phyloP scores from a whole-genome alignment of 257 asterid genomes.

The Petrea volubilis region DNA sequence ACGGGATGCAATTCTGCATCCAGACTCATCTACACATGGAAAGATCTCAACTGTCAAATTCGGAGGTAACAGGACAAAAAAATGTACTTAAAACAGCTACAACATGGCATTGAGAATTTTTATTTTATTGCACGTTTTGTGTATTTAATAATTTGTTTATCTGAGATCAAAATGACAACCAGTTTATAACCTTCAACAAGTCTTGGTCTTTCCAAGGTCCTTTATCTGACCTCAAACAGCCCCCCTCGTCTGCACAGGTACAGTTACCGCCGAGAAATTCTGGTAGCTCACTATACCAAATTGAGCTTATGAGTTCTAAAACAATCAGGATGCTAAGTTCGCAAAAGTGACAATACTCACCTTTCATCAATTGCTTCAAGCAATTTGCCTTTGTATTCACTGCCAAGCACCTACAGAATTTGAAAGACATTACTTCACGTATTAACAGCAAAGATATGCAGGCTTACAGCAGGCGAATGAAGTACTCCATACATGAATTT shows the following conservation, averaged over 20 bases:
- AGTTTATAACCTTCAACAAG: slow-evolving; percentile 31
- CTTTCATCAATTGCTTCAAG: slow-evolving; percentile 54
- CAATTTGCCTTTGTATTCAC: slow-evolving; percentile 40
- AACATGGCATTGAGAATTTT: too few relatives aligned
- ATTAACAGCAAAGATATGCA: background rate
- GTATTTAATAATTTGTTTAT: too few relatives aligned
- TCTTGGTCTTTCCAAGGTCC: slow-evolving; percentile 57
- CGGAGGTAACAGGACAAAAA: background rate
- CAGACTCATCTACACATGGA: slow-evolving; percentile 24
- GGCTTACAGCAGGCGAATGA: background rate
- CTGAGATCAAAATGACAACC: too few relatives aligned
- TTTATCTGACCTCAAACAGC: slow-evolving; percentile 48
- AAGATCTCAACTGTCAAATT: slow-evolving; percentile 7
- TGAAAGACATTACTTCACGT: background rate
- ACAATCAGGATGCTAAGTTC: background rate
- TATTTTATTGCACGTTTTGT: too few relatives aligned
- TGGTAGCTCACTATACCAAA: slow-evolving; percentile 48
- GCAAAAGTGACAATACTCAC: slow-evolving; percentile 28
- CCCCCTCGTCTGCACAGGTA: slow-evolving; percentile 40
- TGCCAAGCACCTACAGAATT: slow-evolving; percentile 46
- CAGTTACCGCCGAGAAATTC: slow-evolving; percentile 55
- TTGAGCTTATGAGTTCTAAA: slow-evolving; percentile 3
- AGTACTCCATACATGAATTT: slow-evolving; percentile 35
- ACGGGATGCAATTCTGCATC: slow-evolving; percentile 24
- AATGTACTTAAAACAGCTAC: background rate